Evolutionary conservation across 805 yeast species (phyloP), one percentile per base, ranked within the genome.

Genomic region (Saturnispora sekii): DNA sequence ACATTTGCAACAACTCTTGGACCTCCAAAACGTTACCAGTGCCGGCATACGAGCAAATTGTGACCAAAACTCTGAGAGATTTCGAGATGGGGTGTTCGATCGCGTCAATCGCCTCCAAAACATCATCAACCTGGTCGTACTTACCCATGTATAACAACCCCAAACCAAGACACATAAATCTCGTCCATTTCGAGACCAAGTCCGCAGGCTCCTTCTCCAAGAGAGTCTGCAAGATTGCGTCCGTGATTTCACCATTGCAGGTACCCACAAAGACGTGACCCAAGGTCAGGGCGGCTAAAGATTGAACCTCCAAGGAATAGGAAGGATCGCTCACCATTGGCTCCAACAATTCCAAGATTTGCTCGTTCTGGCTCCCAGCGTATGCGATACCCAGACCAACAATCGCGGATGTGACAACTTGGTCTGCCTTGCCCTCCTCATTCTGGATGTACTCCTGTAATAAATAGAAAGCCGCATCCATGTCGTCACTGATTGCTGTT

Each of bases 241-340:
- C 81, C 0, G 96, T 84, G 55, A 88, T 80, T 54, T 89, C 97
- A 49, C 97, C 96, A 62, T 90, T 82, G 58, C 95, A 86, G 6
- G 97, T 84, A 43, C 98, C 98, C 35, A 90, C 97, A 61, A 84
- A 93, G 2, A 87, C 84, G 58, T 89, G 95, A 39, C 98, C 96
- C 52, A 93, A 73, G 4, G 97, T 86, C 50, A 93, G 73, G 0
- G 96, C 90, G 3, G 98, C 90, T 53, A 89, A 67, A 4, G 90
- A 76, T 26, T 93, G 78, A 16, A 84, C 74, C 64, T 90, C 96
- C 57, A 90, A 69, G 14, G 90, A 72, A 38, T 75, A 69, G 12
- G 78, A 78, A 10, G 81, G 67, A 58, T 90, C 96, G 7, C 89
- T 77, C 9, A 93, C 83, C 37, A 90, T 65, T 10, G 97, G 96